These are phyloP conservation scores for Grosmannia penicillata DNA, from an alignment of 2,329 filamentous ascomycete genomes.

Conservation along the genomic window DNA sequence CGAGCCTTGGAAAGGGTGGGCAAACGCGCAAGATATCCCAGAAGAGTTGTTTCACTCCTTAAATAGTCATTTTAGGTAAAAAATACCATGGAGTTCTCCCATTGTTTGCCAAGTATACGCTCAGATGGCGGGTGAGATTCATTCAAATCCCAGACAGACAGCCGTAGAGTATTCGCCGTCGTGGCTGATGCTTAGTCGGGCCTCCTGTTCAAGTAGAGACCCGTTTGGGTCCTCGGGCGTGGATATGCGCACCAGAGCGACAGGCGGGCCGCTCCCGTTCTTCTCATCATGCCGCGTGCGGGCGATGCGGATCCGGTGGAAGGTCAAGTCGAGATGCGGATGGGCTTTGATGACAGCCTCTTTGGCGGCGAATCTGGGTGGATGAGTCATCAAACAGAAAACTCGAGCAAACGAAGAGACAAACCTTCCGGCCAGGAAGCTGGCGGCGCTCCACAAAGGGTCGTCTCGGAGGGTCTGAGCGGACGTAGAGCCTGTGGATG, in stretches of 20 bases:
- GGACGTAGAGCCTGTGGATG: too few relatives aligned
- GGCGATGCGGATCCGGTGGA: slow-evolving; percentile 42
- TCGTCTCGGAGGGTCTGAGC: neutral
- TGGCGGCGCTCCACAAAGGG: slow-evolving; percentile 22
- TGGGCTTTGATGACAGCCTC: slow-evolving; percentile 64
- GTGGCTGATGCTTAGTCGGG: slow-evolving; percentile 70
- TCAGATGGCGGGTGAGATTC: too few relatives aligned
- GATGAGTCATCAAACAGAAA: neutral
- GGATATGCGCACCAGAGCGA: slow-evolving; percentile 24
- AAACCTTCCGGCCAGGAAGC: slow-evolving; percentile 30
- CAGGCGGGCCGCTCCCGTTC: slow-evolving; percentile 21
- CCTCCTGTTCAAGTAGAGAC: slow-evolving; percentile 23
- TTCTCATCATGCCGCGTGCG: neutral
- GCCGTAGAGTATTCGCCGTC: slow-evolving; percentile 71
- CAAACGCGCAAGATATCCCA: slow-evolving; percentile 8
- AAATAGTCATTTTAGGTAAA: slow-evolving; percentile 1
- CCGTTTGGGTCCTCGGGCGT: slow-evolving; percentile 2
- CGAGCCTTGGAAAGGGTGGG: slow-evolving; percentile 2
- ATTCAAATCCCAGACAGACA: slow-evolving; percentile 39
- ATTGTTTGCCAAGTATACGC: too few relatives aligned
- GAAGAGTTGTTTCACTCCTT: slow-evolving; percentile 5
- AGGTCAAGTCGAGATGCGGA: slow-evolving; percentile 39
- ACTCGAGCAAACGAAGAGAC: slow-evolving; percentile 4
- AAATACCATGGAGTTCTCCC: neutral
- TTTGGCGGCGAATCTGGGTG: slow-evolving; percentile 51